Base-by-base conservation (phyloP, 345 rosid genomes). In the Rhodamnia rubescens region DNA sequence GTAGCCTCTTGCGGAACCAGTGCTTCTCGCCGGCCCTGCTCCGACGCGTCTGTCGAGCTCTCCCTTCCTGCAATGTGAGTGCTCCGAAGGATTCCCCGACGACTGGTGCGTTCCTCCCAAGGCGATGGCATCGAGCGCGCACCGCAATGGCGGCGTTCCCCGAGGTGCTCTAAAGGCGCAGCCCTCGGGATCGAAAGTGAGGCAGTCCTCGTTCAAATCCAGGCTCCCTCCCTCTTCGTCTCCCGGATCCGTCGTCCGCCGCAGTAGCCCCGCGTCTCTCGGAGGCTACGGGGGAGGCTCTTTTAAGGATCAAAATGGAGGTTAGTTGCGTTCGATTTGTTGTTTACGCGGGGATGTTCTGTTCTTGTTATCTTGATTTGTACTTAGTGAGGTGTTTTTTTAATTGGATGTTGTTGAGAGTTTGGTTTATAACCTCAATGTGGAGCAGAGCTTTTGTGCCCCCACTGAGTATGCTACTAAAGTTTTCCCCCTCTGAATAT, bases 161-260 rank as follows among this genome's bases (percentile, higher is more conserved):
- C 87, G 29, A 53, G 89, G 54, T 7, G 32, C 75, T 22, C 49
- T 58, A 22, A 82, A 54, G 50, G 84, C 84, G 52, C 84, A 85
- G 50, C 55, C 36, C 80, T 55, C 92, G 24, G 83, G 85, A 83
- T 89, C 98, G 15, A 95, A 91, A 89, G 84, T 88, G 64, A 93
- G 90, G 83, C 89, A 96, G 26, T 92, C 98, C 52, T 95, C 99
- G 21, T 93, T 92, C 90, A 97, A 95, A 91, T 91, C 98, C 36
- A 91, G 94, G 91, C 84, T 86, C 85, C 91, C 90, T 87, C 90
- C 91, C 0, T 88, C 96, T 11, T 91, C 89, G 42, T 86, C 88
- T 18, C 13, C 87, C 51, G 92, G 91, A 82, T 87, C 92, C 16
- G 89, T 91, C 78, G 85, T 92, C 52, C 99, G 98, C 83, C 95